phyloP scores from a whole-genome alignment of 1,284 basidiomycete genomes.

The Ceratobasidium papillatum region DNA sequence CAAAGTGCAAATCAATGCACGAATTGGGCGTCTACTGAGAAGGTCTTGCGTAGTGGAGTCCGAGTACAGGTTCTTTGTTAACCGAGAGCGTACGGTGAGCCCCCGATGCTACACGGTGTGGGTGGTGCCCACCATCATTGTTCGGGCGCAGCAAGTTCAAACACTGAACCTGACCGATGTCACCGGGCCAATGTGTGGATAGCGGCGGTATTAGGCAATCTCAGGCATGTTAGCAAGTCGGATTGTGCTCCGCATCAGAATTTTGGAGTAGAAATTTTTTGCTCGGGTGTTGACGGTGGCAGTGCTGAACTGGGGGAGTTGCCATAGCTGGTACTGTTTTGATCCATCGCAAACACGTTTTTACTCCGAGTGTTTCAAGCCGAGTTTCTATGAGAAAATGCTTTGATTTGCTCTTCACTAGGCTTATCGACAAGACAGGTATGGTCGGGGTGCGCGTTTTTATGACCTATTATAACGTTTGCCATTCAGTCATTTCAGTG shows the following conservation, averaged over 20 bases:
- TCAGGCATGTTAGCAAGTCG: background rate
- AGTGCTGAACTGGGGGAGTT: background rate
- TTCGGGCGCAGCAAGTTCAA: background rate
- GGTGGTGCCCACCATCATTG: background rate
- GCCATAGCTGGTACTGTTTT: background rate
- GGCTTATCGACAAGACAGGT: background rate
- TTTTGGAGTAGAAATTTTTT: background rate
- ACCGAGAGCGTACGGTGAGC: background rate
- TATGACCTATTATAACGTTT: background rate
- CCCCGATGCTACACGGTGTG: conserved; percentile 15
- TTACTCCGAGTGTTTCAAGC: background rate
- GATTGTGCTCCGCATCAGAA: background rate
- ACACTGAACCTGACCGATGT: background rate
- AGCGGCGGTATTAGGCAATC: background rate
- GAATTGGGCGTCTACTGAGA: background rate
- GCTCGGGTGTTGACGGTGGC: background rate
- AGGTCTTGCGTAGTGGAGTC: background rate
- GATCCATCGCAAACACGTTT: background rate
- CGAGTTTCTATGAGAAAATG: background rate
- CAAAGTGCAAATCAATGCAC: background rate
- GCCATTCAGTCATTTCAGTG: background rate
- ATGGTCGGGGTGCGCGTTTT: background rate
- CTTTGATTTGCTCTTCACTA: background rate
- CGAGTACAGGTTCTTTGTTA: background rate
- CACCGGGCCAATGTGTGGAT: background rate